Evolutionary conservation across 1,284 basidiomycete species (phyloP).

Genomic region (Limonomyces culmigenus): DNA sequence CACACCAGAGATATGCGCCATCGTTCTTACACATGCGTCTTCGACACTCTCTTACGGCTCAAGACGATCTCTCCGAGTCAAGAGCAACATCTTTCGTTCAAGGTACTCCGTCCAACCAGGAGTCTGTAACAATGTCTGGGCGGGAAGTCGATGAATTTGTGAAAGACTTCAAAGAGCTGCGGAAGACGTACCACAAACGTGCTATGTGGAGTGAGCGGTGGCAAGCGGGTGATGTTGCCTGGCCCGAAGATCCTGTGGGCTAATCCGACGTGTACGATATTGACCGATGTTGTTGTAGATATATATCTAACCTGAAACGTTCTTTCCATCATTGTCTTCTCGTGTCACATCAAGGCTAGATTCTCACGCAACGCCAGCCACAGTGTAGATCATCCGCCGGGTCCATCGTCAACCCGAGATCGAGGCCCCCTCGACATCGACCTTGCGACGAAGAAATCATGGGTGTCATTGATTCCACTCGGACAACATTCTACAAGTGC

Average conservation of each 20-base stretch:
- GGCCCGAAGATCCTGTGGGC: conserved; percentile 60
- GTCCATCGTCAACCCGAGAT: too few relatives aligned
- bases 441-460: too few relatives aligned
- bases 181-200: conserved; percentile 81
- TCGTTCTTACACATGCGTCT: conserved; percentile 79
- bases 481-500: too few relatives aligned
- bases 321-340: too few relatives aligned
- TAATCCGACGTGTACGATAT: too few relatives aligned
- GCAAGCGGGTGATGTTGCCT: conserved; percentile 68
- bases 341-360: too few relatives aligned
- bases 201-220: conserved; percentile 80
- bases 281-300: too few relatives aligned
- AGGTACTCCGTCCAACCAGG: conserved; percentile 18
- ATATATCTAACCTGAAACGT: too few relatives aligned
- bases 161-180: conserved; percentile 67
- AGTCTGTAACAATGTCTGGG: conserved; percentile 17
- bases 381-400: too few relatives aligned
- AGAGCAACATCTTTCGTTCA: conserved; percentile 70
- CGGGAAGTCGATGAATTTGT: conserved; percentile 76
- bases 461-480: too few relatives aligned
- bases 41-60: conserved; percentile 70
- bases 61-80: conserved; percentile 77
- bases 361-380: too few relatives aligned
- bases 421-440: too few relatives aligned
- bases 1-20: conserved; percentile 68